Base-by-base conservation (phyloP, 2,329 filamentous ascomycete genomes). In the Ascosphaera aggregata region DNA sequence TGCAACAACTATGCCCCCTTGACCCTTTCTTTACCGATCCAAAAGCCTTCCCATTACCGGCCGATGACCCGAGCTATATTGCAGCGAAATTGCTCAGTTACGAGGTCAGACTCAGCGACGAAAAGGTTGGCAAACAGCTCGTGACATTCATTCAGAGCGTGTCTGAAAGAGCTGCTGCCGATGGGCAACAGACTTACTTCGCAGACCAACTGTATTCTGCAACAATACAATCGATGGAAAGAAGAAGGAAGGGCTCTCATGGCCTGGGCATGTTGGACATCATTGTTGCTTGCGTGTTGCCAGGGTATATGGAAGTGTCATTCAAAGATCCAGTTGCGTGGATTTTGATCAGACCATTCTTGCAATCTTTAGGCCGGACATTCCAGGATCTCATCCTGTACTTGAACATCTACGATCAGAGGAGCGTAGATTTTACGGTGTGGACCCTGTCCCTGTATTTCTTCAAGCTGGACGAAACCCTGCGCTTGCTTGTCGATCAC, bases 1-100 rank as follows among this genome's bases (percentile, higher is more conserved):
- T 66, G 1, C 58, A 61, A 22, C 66, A 53, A 15, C 70, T 74
- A 22, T 65, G 61, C 43, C 58, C 62, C 0, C 58, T 75, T 13
- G 63, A 73, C 40, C 51, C 56, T 1, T 75, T 73, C 56, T 75
- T 74, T 51, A 71, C 65, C 2, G 65, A 74, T 44, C 69, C 70
- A 1, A 55, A 60, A 1, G 60, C 63, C 0, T 76, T 76, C 48
- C 72, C 72, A 2, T 55, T 75, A 3, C 72, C 72, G 4, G 60
- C 61, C 2, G 58, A 55, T 2, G 72, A 76, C 47, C 72, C 72
- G 2, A 66, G 62, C 0, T 76, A 76, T 48, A 69, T 76, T 18
- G 65, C 73, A 3, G 71, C 68, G 7, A 64, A 64, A 41, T 54
- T 76, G 22, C 70, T 67, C 44, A 64, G 67, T 35, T 76, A 75